A percentile compares a stretch with the other conserved stretches of the same genome.
These are phyloP conservation scores for Gigaspora rosea DNA, from an alignment of 192 early-diverging fungal genomes.

Conservation along the genomic window DNA sequence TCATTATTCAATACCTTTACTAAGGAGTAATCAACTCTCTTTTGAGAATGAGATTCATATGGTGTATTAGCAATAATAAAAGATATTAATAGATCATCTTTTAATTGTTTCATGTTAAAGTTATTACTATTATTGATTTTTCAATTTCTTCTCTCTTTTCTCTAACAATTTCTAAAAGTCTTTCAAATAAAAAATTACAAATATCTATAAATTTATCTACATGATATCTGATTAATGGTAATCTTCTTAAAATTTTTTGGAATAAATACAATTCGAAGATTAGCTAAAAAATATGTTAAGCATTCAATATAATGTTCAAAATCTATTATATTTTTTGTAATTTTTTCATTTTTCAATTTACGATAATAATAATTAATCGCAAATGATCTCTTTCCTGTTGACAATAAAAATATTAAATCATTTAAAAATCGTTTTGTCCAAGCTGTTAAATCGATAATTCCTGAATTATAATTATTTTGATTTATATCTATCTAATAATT, in stretches of 20 bases:
- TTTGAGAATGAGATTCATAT: slow-evolving; percentile 13
- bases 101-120: not conserved
- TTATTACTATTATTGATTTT: not conserved
- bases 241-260: slow-evolving; percentile 9
- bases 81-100: slow-evolving; percentile 13
- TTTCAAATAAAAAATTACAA: not conserved
- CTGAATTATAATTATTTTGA: not conserved
- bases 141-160: slow-evolving; percentile 24
- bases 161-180: slow-evolving; percentile 12
- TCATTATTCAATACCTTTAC: not conserved
- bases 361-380: slow-evolving; percentile 5
- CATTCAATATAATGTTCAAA: slow-evolving; percentile 7
- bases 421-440: slow-evolving; percentile 21
- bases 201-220: not conserved
- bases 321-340: slow-evolving; percentile 6
- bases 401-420: slow-evolving; percentile 21
- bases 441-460: not conserved
- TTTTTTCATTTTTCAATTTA: slow-evolving; percentile 16
- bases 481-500: not conserved
- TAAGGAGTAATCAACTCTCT: no score
- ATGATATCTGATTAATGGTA: not conserved
- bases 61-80: slow-evolving; percentile 21
- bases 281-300: slow-evolving; percentile 4
- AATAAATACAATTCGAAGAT: not conserved
- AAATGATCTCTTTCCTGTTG: not conserved